Conservation (phyloP, 73 alveolate genomes). For the Loxodes magnus region DNA sequence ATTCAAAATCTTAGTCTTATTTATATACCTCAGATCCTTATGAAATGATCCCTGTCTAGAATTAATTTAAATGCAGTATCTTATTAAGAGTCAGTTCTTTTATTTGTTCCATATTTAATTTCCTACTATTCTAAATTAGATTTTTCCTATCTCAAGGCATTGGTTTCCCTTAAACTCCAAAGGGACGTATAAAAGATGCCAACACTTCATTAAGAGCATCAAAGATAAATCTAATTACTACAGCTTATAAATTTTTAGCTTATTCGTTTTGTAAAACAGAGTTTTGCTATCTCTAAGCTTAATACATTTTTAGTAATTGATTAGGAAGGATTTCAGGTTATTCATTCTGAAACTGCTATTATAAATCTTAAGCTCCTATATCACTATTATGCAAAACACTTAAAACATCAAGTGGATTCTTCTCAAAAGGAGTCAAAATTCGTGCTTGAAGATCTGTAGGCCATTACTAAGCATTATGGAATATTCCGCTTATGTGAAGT, state of each 20-base stretch:
- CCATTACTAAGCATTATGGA: too few relatives aligned
- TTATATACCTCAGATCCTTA: too few relatives aligned
- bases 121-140: too few relatives aligned
- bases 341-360: too few relatives aligned
- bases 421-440: neutral
- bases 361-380: neutral
- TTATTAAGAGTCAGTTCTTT: too few relatives aligned
- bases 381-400: neutral
- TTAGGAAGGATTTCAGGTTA: too few relatives aligned
- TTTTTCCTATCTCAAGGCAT: constrained; percentile 57
- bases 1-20: too few relatives aligned
- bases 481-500: too few relatives aligned
- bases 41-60: too few relatives aligned
- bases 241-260: constrained; percentile 51
- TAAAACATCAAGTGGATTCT: neutral
- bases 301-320: neutral
- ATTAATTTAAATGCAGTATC: too few relatives aligned
- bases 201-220: constrained; percentile 79
- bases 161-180: constrained; percentile 71
- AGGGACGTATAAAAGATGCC: constrained; percentile 62
- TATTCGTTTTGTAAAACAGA: constrained; percentile 25
- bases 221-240: constrained; percentile 64
- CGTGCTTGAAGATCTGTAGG: too few relatives aligned
- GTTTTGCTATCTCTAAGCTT: constrained; percentile 5
- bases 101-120: too few relatives aligned